Evolutionary conservation across 2,329 filamentous ascomycete species (phyloP).

Genomic region (Venturia effusa): DNA sequence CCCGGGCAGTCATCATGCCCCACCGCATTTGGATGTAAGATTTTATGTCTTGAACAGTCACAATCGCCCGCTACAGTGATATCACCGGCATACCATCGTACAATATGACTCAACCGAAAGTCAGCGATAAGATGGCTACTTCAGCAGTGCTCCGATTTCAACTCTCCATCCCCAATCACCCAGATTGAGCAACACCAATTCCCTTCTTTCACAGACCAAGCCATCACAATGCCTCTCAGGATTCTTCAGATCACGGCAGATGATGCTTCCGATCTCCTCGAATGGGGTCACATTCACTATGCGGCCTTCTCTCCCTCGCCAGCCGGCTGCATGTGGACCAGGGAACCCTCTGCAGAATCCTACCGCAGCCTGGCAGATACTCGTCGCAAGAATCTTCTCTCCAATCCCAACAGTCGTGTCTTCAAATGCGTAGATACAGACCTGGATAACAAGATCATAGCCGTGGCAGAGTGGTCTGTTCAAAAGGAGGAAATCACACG

Average conservation of each 20-base stretch:
- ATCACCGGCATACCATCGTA: not conserved
- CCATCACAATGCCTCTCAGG: conserved; percentile 23
- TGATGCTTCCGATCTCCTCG: conserved; percentile 18
- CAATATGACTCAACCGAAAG: not conserved
- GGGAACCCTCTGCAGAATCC: conserved; percentile 17
- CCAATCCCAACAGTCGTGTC: conserved; percentile 5
- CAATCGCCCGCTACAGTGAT: not conserved
- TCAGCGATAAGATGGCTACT: not conserved
- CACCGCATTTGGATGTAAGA: not conserved
- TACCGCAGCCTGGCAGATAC: conserved; percentile 8
- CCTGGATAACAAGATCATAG: conserved; percentile 22
- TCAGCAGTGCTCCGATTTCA: not conserved
- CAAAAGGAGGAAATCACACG: conserved; percentile 22
- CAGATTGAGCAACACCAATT: not conserved
- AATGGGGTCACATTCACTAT: conserved; percentile 20
- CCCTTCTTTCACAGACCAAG: not conserved
- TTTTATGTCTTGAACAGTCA: not conserved
- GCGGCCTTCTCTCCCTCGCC: conserved; percentile 18
- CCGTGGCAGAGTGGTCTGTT: conserved; percentile 26
- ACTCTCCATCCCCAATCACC: not conserved
- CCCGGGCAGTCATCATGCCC: not conserved
- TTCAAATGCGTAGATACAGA: conserved; percentile 22
- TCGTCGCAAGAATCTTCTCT: not conserved
- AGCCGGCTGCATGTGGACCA: conserved; percentile 13
- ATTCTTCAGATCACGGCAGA: conserved; percentile 18